Evolutionary conservation across 768 basidiomycete genomes (phyloP).

Genomic region (Tulasnella sp.): DNA sequence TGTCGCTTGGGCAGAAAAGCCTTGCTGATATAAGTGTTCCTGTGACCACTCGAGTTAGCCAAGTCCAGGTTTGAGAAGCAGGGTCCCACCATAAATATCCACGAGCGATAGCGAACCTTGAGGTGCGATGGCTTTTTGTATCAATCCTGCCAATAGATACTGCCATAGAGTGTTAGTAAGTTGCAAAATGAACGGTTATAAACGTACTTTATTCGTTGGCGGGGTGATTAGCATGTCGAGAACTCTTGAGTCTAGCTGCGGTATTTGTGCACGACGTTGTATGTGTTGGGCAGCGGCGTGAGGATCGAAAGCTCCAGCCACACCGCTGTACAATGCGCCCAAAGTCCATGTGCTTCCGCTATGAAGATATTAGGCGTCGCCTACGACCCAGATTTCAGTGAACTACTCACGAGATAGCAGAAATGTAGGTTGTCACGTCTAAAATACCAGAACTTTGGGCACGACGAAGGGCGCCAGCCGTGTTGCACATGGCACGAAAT

Average conservation of each 20-base stretch:
- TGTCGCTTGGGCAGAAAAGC: constrained; percentile 40
- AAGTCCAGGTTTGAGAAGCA: background rate
- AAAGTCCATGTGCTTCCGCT: constrained; percentile 43
- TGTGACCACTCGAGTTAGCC: background rate
- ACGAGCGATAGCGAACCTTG: constrained; percentile 40
- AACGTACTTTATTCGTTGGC: constrained; percentile 40
- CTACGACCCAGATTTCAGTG: background rate
- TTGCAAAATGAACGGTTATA: background rate
- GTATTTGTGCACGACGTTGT: constrained; percentile 39
- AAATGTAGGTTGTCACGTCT: constrained; percentile 42
- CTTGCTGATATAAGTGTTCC: constrained; percentile 42
- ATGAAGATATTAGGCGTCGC: background rate
- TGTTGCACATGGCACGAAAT: constrained; percentile 44
- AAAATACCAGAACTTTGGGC: constrained; percentile 41
- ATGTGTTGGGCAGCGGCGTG: constrained; percentile 39
- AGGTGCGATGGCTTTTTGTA: constrained; percentile 40
- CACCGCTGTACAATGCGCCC: constrained; percentile 40
- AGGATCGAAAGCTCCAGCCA: constrained; percentile 39
- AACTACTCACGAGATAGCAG: constrained; percentile 39
- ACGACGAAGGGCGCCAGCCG: constrained; percentile 40
- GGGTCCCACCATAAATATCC: constrained; percentile 38
- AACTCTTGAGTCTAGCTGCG: constrained; percentile 41
- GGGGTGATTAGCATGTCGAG: constrained; percentile 40
- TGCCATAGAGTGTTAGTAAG: constrained; percentile 18
- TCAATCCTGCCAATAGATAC: constrained; percentile 41